Base-by-base conservation (phyloP, 352 stramenopile species). In the Saprolegnia parasitica region DNA sequence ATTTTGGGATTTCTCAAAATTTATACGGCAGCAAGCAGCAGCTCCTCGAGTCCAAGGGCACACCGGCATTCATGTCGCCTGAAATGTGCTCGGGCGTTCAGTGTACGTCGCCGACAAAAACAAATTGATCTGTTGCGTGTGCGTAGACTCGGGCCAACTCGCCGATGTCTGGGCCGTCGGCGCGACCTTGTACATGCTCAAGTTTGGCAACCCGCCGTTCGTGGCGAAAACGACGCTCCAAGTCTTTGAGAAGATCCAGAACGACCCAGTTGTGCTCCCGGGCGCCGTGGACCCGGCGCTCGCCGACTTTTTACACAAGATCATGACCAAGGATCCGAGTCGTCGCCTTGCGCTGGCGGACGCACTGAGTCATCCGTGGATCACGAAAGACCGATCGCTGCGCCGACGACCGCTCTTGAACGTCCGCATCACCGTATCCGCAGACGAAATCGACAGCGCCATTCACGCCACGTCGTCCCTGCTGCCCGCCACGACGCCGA, bases 121-220 rank as follows among this genome's bases (percentile, higher is more conserved):
- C 18, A 16, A 11, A 18, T 37, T 56, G 29, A 47, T 45, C n/a
- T 32, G 18, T 4, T 55, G 3, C 4, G 16, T 26, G 3, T 60
- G 37, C 18, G n/a, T 55, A 71, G 63, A 90, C 67, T 91, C 82
- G 0, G 93, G 90, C 5, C 87, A 95, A 40, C 70, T 96, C 8
- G 93, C 89, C 0, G 93, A 98, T 71, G 84, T 98, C 37, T 98
- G 91, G 89, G 90, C 93, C 0, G 78, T 97, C 0, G 91, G 93
- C 18, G 89, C 84, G 1, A 95, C 86, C 11, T 72, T 94, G n/a
- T 96, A 90, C 77, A 96, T 96, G 84, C 76, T 91, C 24, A 90
- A 90, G 64, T 96, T 91, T 60, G 93, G 91, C 0, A 81, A 85
- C 39, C 88, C 89, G 15, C 91, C 93, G 15, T 98, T 98, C 71